A percentile compares a stretch with the other conserved stretches of the same genome.
Conservation (phyloP, 305 asterid species). For the Fraxinus greggii region DNA sequence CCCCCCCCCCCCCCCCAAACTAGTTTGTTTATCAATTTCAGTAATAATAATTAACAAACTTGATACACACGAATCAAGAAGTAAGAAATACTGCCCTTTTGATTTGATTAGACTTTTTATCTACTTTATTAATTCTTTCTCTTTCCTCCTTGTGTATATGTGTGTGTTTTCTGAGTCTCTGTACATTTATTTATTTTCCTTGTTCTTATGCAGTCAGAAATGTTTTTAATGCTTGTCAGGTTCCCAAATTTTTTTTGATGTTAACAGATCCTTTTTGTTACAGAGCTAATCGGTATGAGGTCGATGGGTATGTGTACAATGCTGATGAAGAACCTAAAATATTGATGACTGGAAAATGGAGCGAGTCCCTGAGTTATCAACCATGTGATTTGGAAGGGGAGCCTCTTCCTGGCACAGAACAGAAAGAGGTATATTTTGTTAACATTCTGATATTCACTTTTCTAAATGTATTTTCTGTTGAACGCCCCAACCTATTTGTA, state of each 20-base stretch:
- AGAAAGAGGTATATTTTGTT: slow-evolving; percentile 69
- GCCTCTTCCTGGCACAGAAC: slow-evolving; percentile 79
- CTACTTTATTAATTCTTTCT: neutral
- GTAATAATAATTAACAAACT: neutral
- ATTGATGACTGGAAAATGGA: slow-evolving; percentile 98
- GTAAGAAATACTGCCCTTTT: neutral
- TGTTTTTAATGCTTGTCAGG: neutral
- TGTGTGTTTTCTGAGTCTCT: neutral
- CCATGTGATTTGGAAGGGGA: slow-evolving; percentile 96
- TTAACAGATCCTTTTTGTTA: slow-evolving; percentile 23
- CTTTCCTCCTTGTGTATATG: neutral
- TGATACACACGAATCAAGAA: neutral
- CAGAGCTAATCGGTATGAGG: slow-evolving; percentile 97
- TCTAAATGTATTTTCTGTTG: slow-evolving; percentile 4
- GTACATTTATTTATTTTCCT: neutral
- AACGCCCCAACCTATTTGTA: neutral
- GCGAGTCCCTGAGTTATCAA: slow-evolving; percentile 78
- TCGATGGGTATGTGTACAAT: slow-evolving; percentile 94
- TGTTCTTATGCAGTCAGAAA: neutral
- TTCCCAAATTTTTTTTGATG: slow-evolving; percentile 17
- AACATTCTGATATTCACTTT: neutral
- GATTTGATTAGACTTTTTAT: neutral
- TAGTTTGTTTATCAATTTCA: neutral
- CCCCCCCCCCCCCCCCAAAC: neutral
- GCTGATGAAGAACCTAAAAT: slow-evolving; percentile 89